These are phyloP conservation scores for Xenoacremonium recifei DNA, from an alignment of 2,329 filamentous ascomycete species.

Conservation along the genomic window DNA sequence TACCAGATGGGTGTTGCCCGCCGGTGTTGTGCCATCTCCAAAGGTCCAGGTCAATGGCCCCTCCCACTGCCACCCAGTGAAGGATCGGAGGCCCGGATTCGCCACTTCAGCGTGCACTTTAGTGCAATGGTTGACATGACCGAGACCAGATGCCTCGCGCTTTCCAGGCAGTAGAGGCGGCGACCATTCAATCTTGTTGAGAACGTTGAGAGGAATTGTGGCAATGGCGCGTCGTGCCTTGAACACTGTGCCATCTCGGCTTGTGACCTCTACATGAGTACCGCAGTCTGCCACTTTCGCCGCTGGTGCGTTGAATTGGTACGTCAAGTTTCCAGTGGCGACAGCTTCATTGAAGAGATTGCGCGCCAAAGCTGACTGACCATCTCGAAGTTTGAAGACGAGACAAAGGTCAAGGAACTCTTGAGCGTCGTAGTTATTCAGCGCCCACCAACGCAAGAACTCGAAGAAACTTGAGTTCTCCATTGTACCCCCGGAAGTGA, in stretches of 20 bases:
- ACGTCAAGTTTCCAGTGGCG: slow-evolving; percentile 8
- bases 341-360: slow-evolving; percentile 9
- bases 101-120: slow-evolving; percentile 12
- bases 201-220: slow-evolving; percentile 10
- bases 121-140: slow-evolving; percentile 12
- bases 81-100: slow-evolving; percentile 6
- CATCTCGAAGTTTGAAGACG: slow-evolving; percentile 9
- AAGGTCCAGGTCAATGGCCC: slow-evolving; percentile 10
- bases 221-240: slow-evolving; percentile 4
- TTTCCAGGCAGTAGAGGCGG: slow-evolving; percentile 8
- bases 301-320: slow-evolving; percentile 7
- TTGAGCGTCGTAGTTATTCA: slow-evolving; percentile 11
- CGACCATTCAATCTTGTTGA: slow-evolving; percentile 7
- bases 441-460: slow-evolving; percentile 9
- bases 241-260: slow-evolving; percentile 5
- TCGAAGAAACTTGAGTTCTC: slow-evolving; percentile 12
- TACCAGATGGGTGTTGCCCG: slow-evolving; percentile 11
- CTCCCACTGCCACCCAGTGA: slow-evolving; percentile 5
- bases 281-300: slow-evolving; percentile 5
- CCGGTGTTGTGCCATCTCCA: slow-evolving; percentile 10
- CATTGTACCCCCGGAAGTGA: slow-evolving; percentile 10
- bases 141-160: slow-evolving; percentile 3
- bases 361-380: slow-evolving; percentile 7
- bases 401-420: slow-evolving; percentile 7
- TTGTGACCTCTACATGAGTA: slow-evolving; percentile 6